phyloP scores from a whole-genome alignment of 2,329 filamentous ascomycete genomes.

The Xylariaceae sp. region DNA sequence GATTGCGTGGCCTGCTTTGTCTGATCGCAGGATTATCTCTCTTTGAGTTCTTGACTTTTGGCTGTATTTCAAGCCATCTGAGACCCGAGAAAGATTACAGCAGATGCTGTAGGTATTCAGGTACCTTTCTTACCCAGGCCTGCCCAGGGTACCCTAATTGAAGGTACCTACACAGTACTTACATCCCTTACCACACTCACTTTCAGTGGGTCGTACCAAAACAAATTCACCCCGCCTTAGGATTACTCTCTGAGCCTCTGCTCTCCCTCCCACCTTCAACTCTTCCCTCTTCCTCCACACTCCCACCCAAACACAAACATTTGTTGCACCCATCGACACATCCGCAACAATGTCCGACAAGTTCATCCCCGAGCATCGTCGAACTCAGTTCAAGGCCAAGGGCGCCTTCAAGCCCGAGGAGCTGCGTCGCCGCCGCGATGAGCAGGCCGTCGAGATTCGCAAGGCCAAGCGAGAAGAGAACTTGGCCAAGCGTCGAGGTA shows the following conservation, averaged over 20 bases:
- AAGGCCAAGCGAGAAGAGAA: conserved; percentile 99
- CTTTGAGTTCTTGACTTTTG: no score
- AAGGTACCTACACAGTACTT: conserved; percentile 1
- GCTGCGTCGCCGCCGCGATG: conserved; percentile 94
- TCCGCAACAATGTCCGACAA: conserved; percentile 83
- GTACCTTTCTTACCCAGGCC: no score
- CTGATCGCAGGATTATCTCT: no score
- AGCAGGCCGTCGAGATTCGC: conserved; percentile 98
- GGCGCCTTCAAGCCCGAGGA: conserved; percentile 99
- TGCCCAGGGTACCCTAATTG: conserved; percentile 1
- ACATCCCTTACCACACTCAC: no score
- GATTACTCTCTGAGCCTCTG: not conserved
- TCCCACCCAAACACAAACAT: conserved; percentile 4
- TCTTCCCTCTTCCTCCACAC: conserved; percentile 2
- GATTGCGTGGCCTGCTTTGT: no score
- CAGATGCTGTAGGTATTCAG: no score
- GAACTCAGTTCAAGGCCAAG: conserved; percentile 99
- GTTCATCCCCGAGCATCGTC: conserved; percentile 98
- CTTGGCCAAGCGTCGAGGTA: conserved; percentile 94
- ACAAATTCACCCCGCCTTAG: conserved; percentile 28
- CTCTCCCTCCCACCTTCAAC: not conserved
- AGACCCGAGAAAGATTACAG: no score
- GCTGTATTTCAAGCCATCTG: no score
- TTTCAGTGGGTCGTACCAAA: conserved; percentile 12
- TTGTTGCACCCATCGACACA: conserved; percentile 5